Evolutionary conservation across 179 eudicot species (phyloP).

Genomic region (Vitellaria paradoxa): DNA sequence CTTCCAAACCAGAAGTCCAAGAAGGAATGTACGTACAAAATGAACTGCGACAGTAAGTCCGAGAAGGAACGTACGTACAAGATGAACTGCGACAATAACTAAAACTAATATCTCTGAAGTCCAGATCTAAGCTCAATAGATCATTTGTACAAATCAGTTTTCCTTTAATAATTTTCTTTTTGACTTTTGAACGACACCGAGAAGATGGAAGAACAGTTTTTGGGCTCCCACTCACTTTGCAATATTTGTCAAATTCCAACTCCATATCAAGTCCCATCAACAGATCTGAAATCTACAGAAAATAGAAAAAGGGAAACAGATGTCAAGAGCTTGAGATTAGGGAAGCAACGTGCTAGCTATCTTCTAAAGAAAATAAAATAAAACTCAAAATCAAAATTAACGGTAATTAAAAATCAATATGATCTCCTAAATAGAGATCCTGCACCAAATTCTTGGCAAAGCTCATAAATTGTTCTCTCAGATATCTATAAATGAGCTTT

Average conservation of each 20-base stretch:
- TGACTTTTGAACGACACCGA: slow-evolving; percentile 32
- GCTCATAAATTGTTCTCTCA: neutral
- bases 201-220: slow-evolving; percentile 58
- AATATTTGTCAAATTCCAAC: slow-evolving; percentile 72
- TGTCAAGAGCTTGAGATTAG: neutral
- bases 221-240: slow-evolving; percentile 67
- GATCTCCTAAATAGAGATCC: neutral
- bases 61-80: slow-evolving; percentile 49
- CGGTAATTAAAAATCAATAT: neutral
- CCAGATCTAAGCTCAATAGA: slow-evolving; percentile 25
- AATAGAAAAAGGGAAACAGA: slow-evolving; percentile 7
- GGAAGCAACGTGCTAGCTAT: slow-evolving; percentile 1
- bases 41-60: slow-evolving; percentile 53
- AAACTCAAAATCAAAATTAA: neutral
- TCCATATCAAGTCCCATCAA: slow-evolving; percentile 57
- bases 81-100: slow-evolving; percentile 64
- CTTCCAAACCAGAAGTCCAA: slow-evolving; percentile 29
- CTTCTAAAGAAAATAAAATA: slow-evolving; percentile 7
- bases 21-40: slow-evolving; percentile 58
- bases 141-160: slow-evolving; percentile 31
- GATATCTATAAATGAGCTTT: neutral
- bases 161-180: slow-evolving; percentile 33
- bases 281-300: slow-evolving; percentile 36
- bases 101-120: slow-evolving; percentile 48
- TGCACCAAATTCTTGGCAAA: neutral